Evolutionary conservation across 2,329 filamentous ascomycete genomes (phyloP), one percentile per base, ranked within the genome.

Genomic region (Kalmusia sp.): DNA sequence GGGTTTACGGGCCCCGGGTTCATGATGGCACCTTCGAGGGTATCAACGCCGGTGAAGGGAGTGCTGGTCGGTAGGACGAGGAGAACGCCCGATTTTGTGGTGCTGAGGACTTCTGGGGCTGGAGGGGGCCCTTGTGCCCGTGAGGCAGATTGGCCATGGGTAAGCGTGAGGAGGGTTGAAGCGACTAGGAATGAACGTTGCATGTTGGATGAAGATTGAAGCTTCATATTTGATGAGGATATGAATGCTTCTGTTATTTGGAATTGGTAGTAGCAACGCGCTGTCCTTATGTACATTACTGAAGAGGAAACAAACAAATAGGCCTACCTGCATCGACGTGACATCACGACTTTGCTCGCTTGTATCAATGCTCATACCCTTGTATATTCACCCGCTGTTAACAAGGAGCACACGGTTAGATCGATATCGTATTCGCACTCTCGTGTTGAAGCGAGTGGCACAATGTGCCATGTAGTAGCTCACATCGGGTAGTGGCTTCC

Each of bases 1-100:
- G 62, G 59, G 22, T 56, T 49, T 7, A 61, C 52, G 1, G 65
- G 64, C 0, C 61, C 52, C 1, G 59, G 57, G n/a, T 57, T 55
- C 19, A 67, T 62, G 27, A 68, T 66, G 11, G 65, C 65, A n/a
- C 63, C 60, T 35, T 69, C 60, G 33, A 67, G 62, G 0, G 64
- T 68, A 21, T 61, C 57, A 24, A 67, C 54, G 15, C 63, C 62
- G 8, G 53, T 34, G 43, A 67, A 67, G 14, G 59, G 55, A 1
- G 62, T 59, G 8, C 25, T 52, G 1, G 55, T 57, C 14, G 62
- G 64, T 9, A 58, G 51, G 3, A 55, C 51, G 28, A 63, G 64
- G 6, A 63, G 57, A 30, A 67, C 63, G 24, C 63, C 61, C 7
- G 63, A 64, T 44, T 67, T 65, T 24, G 58, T 58, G 6, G 60